Evolutionary conservation across 257 asterid species (phyloP), one percentile per base, ranked within the genome.

Genomic region (Solanum stenotomum): DNA sequence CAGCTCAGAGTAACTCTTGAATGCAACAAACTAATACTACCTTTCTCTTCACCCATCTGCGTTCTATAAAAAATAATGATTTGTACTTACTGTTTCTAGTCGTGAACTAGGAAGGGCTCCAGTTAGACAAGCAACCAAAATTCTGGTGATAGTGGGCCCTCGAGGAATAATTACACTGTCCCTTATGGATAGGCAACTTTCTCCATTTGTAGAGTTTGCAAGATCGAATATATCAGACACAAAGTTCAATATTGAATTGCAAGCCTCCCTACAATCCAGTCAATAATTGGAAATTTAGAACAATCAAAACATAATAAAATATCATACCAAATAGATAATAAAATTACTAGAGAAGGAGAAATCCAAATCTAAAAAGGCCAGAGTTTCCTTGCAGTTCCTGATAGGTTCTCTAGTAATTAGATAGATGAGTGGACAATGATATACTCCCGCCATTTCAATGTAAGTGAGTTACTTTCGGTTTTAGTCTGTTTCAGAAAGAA

Each of bases 31-130:
- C 76, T 7, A 46, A 23, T 71, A 40, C 20, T 25, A 35, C 87
- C 25, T 29, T 63, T 40, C 87, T 34, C 13, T 27, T n/a, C 20
- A 67, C 52, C 59, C 82, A 70, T 29, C 34, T 56, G 77, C 67
- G 22, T 76, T 40, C 49, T 37, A 14, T 77, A 33, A 6, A 37
- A 68, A 27, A 15, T 8, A n/a, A 78, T 40, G 34, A 13, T 22
- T 35, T 35, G 52, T 23, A 88, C 84, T 87, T 90, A 97, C 99
- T 93, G 98, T 94, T 92, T 96, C 99, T 87, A 96, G 86, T 88
- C 98, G 95, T 13, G 99, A 96, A 90, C 91, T 94, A 82, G 99
- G 99, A 87, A 97, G 98, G 68, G 98, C 99, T 88, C 99, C 99
- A 3, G 99, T 92, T 84, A 97, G 91, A 90, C 98, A 95, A 89